Evolutionary conservation across 2,329 filamentous ascomycete species (phyloP), one percentile per base, ranked within the genome.

Genomic region (Aureobasidium sp.): DNA sequence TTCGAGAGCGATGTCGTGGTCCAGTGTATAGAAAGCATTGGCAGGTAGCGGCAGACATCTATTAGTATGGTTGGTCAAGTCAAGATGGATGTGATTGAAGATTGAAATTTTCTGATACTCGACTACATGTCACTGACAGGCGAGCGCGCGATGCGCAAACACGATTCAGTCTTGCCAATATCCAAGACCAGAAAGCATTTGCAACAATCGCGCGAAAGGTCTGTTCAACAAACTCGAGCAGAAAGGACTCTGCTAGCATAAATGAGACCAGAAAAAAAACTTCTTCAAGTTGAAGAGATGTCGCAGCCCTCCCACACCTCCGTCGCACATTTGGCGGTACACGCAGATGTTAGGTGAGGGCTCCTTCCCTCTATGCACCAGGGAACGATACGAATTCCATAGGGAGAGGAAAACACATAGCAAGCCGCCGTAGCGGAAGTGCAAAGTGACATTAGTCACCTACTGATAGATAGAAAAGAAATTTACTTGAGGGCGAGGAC

Each of bases 341-440:
- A 66, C 70, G 68, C 69, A 69, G 72, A 72, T 77, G 75, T 68
- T 62, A 73, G 72, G 72, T 75, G 75, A 73, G 74, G 70, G 71
- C 66, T 67, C 69, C 68, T 70, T 76, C 70, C 61, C 56, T 77
- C 74, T 65, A 75, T 68, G 72, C 70, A 68, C 70, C 73, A 74
- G 75, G 75, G 75, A 78, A 77, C 75, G 75, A 75, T 75, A 71
- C 72, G 70, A 71, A 69, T 73, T 67, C 71, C 74, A 77, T 69
- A 56, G 34, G 48, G 39, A 55, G 39, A 41, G 69, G 69, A 72
- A 68, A 71, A 72, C 73, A 71, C 73, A 74, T 73, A 76, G 74
- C 74, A 74, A 73, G 74, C 71, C 71, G 66, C 74, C 72, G 71
- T 70, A 74, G 73, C 66, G 73, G 71, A 76, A 73, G 70, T 64